These are phyloP conservation scores for Aleurites moluccanus DNA, from an alignment of 441 rosid genomes.

Conservation along the genomic window DNA sequence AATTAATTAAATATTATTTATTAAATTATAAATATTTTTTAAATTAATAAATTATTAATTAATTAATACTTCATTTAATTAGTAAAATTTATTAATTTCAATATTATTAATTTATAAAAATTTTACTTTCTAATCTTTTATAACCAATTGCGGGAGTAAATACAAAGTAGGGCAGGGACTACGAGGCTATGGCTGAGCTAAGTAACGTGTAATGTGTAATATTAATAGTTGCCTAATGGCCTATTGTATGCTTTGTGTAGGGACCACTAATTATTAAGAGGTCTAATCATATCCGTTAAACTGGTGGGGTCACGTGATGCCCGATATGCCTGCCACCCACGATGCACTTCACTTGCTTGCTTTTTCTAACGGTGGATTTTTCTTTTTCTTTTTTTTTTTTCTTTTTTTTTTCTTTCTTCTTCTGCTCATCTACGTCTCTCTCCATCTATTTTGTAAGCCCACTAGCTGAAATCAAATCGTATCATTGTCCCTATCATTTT, in stretches of 20 bases:
- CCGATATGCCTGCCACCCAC: slow-evolving; percentile 60
- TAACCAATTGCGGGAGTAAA: too few species aligned
- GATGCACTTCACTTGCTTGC: slow-evolving; percentile 26
- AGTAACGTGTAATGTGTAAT: accelerated
- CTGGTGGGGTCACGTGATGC: slow-evolving; percentile 60
- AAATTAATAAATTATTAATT: too few species aligned
- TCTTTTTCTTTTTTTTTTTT: neutral
- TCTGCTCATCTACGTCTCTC: neutral
- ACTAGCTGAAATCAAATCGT: neutral
- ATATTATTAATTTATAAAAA: too few species aligned
- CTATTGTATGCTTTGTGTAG: slow-evolving; percentile 6
- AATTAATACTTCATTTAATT: too few species aligned
- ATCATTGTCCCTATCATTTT: neutral
- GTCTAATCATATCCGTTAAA: slow-evolving; percentile 51
- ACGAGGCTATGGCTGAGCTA: too few species aligned
- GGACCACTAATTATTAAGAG: slow-evolving; percentile 22
- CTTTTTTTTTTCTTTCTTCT: neutral
- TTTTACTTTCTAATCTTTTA: too few species aligned
- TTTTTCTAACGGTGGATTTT: neutral
- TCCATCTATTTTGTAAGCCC: neutral
- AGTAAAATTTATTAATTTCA: too few species aligned
- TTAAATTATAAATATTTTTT: too few species aligned
- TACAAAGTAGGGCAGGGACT: too few species aligned
- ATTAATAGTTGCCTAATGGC: too few species aligned
- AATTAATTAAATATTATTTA: too few species aligned